Conservation (phyloP, 2,329 filamentous ascomycete species). For the Monilinia fructicola region DNA sequence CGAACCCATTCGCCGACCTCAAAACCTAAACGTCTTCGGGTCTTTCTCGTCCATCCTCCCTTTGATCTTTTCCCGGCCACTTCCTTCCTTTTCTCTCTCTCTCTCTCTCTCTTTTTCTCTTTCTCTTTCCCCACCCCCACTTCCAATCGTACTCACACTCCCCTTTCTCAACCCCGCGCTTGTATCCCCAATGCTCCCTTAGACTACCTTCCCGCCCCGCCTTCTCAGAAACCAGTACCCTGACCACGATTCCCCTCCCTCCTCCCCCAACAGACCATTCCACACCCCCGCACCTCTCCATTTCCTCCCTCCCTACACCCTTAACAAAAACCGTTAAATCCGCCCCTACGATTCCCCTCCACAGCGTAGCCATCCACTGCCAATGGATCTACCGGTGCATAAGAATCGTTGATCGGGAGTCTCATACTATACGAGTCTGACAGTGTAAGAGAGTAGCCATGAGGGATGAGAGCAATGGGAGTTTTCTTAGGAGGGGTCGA, state of each 20-base stretch:
- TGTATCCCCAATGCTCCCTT: conserved; percentile 76
- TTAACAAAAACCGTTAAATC: conserved; percentile 74
- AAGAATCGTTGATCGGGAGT: conserved; percentile 74
- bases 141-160: conserved; percentile 28
- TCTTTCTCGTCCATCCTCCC: conserved; percentile 62
- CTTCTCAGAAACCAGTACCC: conserved; percentile 43
- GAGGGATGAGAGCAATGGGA: conserved; percentile 73
- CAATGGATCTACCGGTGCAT: conserved; percentile 88
- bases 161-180: conserved; percentile 64
- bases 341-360: conserved; percentile 80
- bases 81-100: conserved; percentile 3
- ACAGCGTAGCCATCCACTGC: conserved; percentile 95
- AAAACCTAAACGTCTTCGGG: conserved; percentile 74
- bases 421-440: conserved; percentile 73
- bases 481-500: conserved; percentile 43
- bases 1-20: conserved; percentile 81
- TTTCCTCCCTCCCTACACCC: conserved; percentile 38
- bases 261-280: conserved; percentile 56
- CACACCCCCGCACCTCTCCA: conserved; percentile 50
- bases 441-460: conserved; percentile 76
- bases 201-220: conserved; percentile 62
- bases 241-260: conserved; percentile 55
- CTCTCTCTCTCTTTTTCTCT: not conserved
- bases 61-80: conserved; percentile 7
- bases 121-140: not conserved